phyloP scores from a whole-genome alignment of 257 asterid species.

The Solanum peruvianum region DNA sequence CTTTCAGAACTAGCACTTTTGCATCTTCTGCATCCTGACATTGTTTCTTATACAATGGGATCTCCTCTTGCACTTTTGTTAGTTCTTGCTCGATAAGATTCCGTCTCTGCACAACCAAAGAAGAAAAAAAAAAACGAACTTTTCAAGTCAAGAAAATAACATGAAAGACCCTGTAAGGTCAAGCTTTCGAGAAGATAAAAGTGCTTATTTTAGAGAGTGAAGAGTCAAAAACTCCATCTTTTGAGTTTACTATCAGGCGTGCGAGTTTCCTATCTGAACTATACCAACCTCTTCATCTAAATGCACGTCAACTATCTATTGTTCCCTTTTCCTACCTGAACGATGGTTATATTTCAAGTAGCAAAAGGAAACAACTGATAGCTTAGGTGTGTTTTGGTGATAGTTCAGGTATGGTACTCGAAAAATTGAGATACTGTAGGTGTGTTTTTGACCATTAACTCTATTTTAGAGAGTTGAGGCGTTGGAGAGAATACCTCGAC shows the following conservation, averaged over 20 bases:
- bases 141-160: neutral
- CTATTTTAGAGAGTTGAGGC: neutral
- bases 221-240: neutral
- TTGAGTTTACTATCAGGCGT: neutral
- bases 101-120: conserved; percentile 50
- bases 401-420: neutral
- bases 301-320: neutral
- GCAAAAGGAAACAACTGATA: neutral
- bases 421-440: fast-evolving
- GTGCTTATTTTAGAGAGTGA: neutral
- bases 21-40: conserved; percentile 66
- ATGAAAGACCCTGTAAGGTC: neutral
- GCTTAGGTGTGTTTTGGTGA: neutral
- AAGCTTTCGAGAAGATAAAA: neutral
- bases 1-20: conserved; percentile 49
- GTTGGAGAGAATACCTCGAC: conserved; percentile 34
- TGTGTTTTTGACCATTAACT: neutral
- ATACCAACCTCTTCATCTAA: neutral
- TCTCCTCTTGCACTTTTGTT: conserved; percentile 68
- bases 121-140: neutral
- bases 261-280: neutral
- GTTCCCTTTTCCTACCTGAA: neutral
- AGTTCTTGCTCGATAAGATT: conserved; percentile 75
- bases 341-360: neutral
- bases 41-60: conserved; percentile 63